These are phyloP conservation scores for Silene conica DNA, from an alignment of 148 eudicot genomes.

Conservation along the genomic window DNA sequence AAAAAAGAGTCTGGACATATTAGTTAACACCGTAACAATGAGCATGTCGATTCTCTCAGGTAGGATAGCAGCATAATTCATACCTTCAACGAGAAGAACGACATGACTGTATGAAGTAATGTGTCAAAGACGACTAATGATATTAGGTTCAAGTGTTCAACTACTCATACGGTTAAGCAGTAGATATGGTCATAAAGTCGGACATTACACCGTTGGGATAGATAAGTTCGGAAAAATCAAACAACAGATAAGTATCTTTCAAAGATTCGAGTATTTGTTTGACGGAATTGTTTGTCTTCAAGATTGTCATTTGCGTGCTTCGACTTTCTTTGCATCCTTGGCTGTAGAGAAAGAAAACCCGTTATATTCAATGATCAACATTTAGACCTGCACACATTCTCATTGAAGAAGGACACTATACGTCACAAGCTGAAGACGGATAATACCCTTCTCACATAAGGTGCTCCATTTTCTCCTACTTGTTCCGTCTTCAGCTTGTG, in stretches of 20 bases:
- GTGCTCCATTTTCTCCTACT: too few species aligned
- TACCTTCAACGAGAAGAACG: background rate
- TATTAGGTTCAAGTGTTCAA: background rate
- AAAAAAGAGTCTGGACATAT: too few species aligned
- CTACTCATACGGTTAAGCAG: slow-evolving; percentile 14
- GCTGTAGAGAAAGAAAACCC: slow-evolving; percentile 43
- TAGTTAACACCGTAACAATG: too few species aligned
- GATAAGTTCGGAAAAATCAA: slow-evolving; percentile 6
- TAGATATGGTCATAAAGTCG: slow-evolving; percentile 14
- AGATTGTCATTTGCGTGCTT: slow-evolving; percentile 63
- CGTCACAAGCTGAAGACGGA: too few species aligned
- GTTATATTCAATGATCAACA: background rate
- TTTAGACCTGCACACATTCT: background rate
- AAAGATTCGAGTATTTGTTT: slow-evolving; percentile 1
- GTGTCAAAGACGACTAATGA: background rate
- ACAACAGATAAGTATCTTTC: slow-evolving; percentile 8
- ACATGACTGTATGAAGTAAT: background rate
- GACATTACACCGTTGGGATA: slow-evolving; percentile 4
- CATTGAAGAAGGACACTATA: too few species aligned
- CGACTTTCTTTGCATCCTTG: slow-evolving; percentile 84
- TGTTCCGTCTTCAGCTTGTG: too few species aligned
- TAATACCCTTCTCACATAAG: too few species aligned
- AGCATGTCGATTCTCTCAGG: background rate
- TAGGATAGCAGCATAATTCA: background rate
- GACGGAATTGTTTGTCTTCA: slow-evolving; percentile 11